Evolutionary conservation across 108 stramenopile genomes (phyloP).

Genomic region (Cyclotella cryptica): DNA sequence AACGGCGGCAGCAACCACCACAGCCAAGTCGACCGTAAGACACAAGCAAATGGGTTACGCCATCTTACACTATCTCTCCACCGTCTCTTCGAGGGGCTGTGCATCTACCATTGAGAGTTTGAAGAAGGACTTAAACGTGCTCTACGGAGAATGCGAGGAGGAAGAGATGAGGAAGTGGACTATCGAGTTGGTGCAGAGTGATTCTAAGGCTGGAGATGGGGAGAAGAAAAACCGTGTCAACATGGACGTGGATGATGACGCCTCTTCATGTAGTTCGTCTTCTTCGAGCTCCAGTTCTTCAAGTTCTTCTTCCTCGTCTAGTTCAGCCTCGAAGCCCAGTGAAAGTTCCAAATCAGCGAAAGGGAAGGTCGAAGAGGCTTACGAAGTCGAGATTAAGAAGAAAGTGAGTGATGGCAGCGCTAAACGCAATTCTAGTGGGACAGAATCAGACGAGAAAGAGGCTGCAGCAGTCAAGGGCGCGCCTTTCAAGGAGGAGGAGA

Average conservation of each 20-base stretch:
- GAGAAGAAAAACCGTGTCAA: not conserved
- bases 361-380: not conserved
- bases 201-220: not conserved
- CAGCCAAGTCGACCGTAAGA: slow-evolving; percentile 5
- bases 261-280: slow-evolving; percentile 21
- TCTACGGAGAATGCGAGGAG: slow-evolving; percentile 33
- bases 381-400: not conserved
- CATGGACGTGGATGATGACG: not conserved
- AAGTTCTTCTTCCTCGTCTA: slow-evolving; percentile 25
- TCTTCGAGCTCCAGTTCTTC: slow-evolving; percentile 38
- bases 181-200: not conserved
- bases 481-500: not conserved
- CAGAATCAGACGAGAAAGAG: not conserved
- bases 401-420: not conserved
- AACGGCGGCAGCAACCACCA: not conserved
- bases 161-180: not conserved
- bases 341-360: not conserved
- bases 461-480: no score
- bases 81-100: slow-evolving; percentile 35
- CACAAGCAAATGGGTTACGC: slow-evolving; percentile 54
- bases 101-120: slow-evolving; percentile 32
- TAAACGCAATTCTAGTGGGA: not conserved
- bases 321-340: slow-evolving; percentile 3
- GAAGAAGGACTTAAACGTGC: slow-evolving; percentile 47
- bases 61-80: slow-evolving; percentile 42